Conservation (phyloP, 2,329 filamentous ascomycete species). For the Knufia fluminis region DNA sequence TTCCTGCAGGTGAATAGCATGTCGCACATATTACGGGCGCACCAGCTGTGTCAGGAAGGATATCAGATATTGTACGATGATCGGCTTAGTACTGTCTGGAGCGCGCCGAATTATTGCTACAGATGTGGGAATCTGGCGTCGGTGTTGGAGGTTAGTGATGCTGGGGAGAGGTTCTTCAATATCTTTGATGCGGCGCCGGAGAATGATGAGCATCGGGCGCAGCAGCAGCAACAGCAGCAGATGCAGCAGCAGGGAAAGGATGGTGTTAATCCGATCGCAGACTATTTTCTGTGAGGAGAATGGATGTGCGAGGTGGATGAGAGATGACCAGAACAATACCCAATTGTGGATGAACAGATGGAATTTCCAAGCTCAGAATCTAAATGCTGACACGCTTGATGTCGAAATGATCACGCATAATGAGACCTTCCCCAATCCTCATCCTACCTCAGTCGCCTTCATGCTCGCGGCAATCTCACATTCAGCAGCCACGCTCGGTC, state of each 20-base stretch:
- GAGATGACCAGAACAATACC: too few species aligned
- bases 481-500: too few species aligned
- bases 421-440: too few species aligned
- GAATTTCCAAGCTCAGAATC: not conserved
- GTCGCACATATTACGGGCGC: constrained; percentile 94
- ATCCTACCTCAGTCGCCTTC: too few species aligned
- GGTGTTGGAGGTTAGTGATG: constrained; percentile 90
- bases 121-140: constrained; percentile 95
- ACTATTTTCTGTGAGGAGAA: constrained; percentile 57
- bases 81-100: constrained; percentile 92
- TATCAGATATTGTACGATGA: constrained; percentile 97
- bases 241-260: constrained; percentile 43
- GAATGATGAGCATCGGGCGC: constrained; percentile 76
- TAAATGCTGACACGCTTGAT: not conserved
- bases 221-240: constrained; percentile 61
- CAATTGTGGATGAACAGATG: too few species aligned
- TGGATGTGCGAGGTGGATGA: too few species aligned
- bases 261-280: constrained; percentile 62
- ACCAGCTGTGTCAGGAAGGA: constrained; percentile 95
- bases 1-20: constrained; percentile 96
- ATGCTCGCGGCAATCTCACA: too few species aligned
- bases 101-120: constrained; percentile 92
- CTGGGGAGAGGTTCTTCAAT: constrained; percentile 90
- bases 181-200: constrained; percentile 95
- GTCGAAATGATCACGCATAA: not conserved